Base-by-base conservation (phyloP, 306 rosid genomes). In the Rosa lucieae region DNA sequence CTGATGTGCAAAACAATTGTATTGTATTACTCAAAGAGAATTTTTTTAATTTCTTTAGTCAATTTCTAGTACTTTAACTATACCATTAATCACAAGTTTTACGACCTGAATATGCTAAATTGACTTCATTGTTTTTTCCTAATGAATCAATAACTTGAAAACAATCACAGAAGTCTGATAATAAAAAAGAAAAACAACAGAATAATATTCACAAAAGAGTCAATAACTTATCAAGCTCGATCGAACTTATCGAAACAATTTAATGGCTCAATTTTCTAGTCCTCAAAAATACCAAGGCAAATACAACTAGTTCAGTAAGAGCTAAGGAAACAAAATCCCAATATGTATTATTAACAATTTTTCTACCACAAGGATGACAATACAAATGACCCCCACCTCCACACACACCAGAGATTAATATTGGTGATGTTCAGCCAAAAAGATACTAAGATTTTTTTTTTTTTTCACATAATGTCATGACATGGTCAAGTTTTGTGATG, bases 1-100 rank as follows among this genome's bases (percentile, higher is more conserved):
- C 98, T 32, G 98, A 90, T 67, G 84, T 68, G 86, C 55, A 68
- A 21, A 84, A 70, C 58, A 66, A 23, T 58, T 79, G 37, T 32
- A 32, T 43, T 43, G 8, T 43, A 2, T 47, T 10, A 47, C 14
- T 47, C 14, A 47, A 48, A 12, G 5, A 48, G 5, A 12, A 48
- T 3, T 12, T 48, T 10, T 48, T 10, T 12, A 48, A 10, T 48
- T 48, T 10, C 5, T 48, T 48, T 48, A 12, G 17, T 48, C 53
- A 48, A 13, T 11, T 48, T 48, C 52, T 47, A 47, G 4, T 47
- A 10, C 37, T 47, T n/a, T 56, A 21, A n/a, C 1, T 56, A 55
- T 17, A 20, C 29, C 11, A 21, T 56, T 20, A 56, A n/a, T 55
- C 20, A 55, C 10, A 55, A 20, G 62, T 2, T 55, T 53, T 53